Base-by-base conservation (phyloP, 2,329 filamentous ascomycete species). In the Colletotrichum karsti region DNA sequence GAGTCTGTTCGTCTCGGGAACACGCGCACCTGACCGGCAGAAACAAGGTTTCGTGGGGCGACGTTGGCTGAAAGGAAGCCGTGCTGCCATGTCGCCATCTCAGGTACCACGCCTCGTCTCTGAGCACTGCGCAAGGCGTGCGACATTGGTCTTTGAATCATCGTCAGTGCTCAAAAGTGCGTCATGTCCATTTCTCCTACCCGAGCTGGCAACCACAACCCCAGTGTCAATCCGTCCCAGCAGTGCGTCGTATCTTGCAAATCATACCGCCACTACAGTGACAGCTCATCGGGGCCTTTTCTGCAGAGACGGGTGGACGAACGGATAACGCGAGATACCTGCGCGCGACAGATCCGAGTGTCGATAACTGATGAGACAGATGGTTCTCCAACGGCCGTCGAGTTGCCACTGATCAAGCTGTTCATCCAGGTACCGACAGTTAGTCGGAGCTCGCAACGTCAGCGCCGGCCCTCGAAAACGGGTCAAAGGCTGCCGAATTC, bases 401-500 rank as follows among this genome's bases (percentile, higher is more conserved):
- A 56, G 39, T 63, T 9, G 10, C 39, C 41, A 37, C 20, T 44
- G 24, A 28, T 26, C 42, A 13, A 44, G 28, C n/a, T n/a, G 44
- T 59, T 44, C 42, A 42, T 33, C 12, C 42, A 57, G 33, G 20
- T 51, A 33, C 37, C 46, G 54, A 44, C 26, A 42, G 35, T 59
- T 59, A 33, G 56, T 61, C 28, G 61, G 56, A 46, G 56, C 63
- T 53, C 37, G 61, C 58, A 42, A 63, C 53, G n/a, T 53, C 53
- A n/a, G 35, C 35, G 22, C 79, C 77, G 6, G 79, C 77, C n/a
- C 74, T 81, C 15, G 73, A 75, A 57, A 81, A 80, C 69, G 74
- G 62, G 62, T 60, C 62, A 65, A 65, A 53, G 55, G 46, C 62
- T 53, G 46, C 62, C 62, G 62, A 65, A 20, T 18, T 20, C 42